Conservation (phyloP, 1,284 basidiomycete species). For the Peniophora sp. region DNA sequence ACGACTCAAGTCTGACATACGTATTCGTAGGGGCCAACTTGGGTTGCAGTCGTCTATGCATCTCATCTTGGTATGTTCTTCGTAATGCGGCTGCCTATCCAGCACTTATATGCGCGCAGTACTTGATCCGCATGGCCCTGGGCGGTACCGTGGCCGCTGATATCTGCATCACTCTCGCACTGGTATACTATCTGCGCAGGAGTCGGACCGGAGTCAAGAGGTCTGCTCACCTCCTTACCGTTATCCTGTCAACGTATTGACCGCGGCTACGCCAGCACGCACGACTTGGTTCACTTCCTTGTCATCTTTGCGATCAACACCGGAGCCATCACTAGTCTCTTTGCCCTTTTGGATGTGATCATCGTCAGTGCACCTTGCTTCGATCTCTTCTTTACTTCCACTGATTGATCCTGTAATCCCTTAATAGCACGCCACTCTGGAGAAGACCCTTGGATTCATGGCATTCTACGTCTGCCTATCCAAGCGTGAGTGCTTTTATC, state of each 20-base stretch:
- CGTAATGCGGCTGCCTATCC: neutral
- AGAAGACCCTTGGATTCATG: neutral
- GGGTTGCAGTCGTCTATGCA: neutral
- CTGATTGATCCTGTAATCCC: neutral
- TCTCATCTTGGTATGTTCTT: neutral
- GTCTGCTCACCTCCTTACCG: no score
- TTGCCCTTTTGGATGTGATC: neutral
- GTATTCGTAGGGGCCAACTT: neutral
- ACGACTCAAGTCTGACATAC: no score
- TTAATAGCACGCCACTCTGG: neutral
- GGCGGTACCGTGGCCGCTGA: neutral
- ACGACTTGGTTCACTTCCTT: neutral
- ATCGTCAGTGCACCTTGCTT: neutral
- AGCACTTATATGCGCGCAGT: neutral
- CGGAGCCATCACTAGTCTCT: neutral
- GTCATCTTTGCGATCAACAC: neutral
- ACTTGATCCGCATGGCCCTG: neutral
- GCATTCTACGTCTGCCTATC: neutral
- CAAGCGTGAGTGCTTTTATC: neutral
- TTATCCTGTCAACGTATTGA: no score
- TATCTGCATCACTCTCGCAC: neutral
- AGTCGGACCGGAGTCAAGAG: neutral
- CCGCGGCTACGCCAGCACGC: neutral
- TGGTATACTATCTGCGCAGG: neutral
- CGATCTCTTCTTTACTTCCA: neutral